Conservation (phyloP, 2,329 filamentous ascomycete species). For the Alternaria conjuncta region DNA sequence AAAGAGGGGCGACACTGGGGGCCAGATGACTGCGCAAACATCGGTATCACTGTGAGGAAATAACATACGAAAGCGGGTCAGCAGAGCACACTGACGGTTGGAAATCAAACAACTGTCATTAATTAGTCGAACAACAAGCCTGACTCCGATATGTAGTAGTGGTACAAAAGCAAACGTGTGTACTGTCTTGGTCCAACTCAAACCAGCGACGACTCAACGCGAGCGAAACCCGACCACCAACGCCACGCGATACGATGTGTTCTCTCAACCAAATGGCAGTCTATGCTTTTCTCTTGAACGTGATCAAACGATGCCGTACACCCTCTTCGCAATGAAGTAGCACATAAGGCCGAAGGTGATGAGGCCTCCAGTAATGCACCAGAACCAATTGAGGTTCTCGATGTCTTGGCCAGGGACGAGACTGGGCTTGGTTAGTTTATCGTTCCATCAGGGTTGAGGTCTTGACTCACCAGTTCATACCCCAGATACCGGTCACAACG, state of each 20-base stretch:
- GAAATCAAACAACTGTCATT: background rate
- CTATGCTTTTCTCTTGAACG: background rate
- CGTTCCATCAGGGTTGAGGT: background rate
- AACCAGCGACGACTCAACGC: background rate
- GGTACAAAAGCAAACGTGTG: background rate
- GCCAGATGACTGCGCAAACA: background rate
- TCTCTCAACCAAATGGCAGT: background rate
- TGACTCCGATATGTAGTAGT: background rate
- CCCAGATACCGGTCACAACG: conserved; percentile 97
- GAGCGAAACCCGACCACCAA: background rate
- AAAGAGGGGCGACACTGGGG: background rate
- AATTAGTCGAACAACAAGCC: background rate
- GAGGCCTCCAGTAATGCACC: conserved; percentile 71
- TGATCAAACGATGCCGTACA: conserved; percentile 44
- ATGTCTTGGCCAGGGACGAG: conserved; percentile 91
- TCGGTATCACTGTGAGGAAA: background rate
- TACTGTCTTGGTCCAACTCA: background rate
- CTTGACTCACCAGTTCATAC: conserved; percentile 74
- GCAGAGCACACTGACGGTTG: background rate
- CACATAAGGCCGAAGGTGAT: conserved; percentile 80
- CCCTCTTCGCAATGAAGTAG: conserved; percentile 81
- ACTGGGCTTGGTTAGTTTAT: conserved; percentile 16
- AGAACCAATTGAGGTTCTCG: conserved; percentile 67
- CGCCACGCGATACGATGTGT: conserved; percentile 3
- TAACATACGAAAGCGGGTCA: background rate